phyloP scores from a whole-genome alignment of 2,329 filamentous ascomycete species.

The Tolypocladium cylindrosporum region DNA sequence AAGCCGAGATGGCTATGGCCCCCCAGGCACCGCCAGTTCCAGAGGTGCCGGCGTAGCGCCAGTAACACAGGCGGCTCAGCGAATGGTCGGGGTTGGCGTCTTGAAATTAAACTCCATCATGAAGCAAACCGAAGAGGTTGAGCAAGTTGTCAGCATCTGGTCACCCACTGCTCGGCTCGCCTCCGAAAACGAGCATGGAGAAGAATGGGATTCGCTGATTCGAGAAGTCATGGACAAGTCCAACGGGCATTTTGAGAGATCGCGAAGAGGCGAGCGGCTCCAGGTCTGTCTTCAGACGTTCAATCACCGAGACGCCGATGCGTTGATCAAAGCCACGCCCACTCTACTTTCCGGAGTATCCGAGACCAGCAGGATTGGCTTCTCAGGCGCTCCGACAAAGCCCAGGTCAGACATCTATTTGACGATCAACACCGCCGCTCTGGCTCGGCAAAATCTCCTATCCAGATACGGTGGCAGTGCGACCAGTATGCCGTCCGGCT shows the following conservation, averaged over 20 bases:
- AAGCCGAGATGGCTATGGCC: slow-evolving; percentile 33
- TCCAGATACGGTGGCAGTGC: slow-evolving; percentile 64
- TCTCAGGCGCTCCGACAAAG: slow-evolving; percentile 83
- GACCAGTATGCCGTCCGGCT: slow-evolving; percentile 52
- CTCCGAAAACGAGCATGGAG: slow-evolving; percentile 47
- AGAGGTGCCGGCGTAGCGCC: slow-evolving; percentile 14
- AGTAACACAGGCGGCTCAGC: slow-evolving; percentile 24
- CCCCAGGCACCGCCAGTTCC: slow-evolving; percentile 50
- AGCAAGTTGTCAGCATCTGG: slow-evolving; percentile 73
- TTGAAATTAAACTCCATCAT: slow-evolving; percentile 67
- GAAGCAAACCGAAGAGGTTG: slow-evolving; percentile 60
- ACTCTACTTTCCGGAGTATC: slow-evolving; percentile 74
- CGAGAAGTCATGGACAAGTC: slow-evolving; percentile 63
- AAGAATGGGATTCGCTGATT: slow-evolving; percentile 66
- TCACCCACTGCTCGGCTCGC: slow-evolving; percentile 45
- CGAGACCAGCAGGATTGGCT: slow-evolving; percentile 82
- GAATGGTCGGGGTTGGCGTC: slow-evolving; percentile 67
- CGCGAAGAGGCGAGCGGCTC: slow-evolving; percentile 61
- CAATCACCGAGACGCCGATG: slow-evolving; percentile 65
- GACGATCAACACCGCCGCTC: slow-evolving; percentile 67
- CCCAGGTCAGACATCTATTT: slow-evolving; percentile 91
- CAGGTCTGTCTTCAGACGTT: slow-evolving; percentile 75
- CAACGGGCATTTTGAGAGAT: slow-evolving; percentile 66
- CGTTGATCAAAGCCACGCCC: slow-evolving; percentile 74
- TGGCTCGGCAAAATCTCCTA: slow-evolving; percentile 65